Evolutionary conservation across 2,329 filamentous ascomycete genomes (phyloP).

Genomic region (Triangularia verruculosa): DNA sequence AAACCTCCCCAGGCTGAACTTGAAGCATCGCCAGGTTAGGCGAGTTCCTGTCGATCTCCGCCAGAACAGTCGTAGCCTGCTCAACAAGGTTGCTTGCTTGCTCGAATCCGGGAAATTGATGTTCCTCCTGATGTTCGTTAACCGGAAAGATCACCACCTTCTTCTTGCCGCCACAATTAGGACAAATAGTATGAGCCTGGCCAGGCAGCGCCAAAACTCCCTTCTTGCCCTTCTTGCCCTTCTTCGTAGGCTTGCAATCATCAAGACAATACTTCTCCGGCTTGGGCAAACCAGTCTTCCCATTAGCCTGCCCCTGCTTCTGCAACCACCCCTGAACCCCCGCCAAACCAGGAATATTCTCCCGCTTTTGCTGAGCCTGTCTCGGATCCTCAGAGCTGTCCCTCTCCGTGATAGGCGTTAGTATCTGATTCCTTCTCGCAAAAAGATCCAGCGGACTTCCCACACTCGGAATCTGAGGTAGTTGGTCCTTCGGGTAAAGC

Average conservation of each 20-base stretch:
- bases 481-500: conserved; percentile 11
- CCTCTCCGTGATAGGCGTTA: conserved; percentile 23
- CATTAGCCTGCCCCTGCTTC: background rate
- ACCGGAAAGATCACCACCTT: background rate
- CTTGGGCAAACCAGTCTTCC: background rate
- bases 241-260: conserved; percentile 2
- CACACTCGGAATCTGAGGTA: conserved; percentile 15
- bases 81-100: background rate
- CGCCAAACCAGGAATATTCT: conserved; percentile 13
- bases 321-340: conserved; percentile 15
- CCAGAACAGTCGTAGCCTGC: background rate
- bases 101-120: background rate
- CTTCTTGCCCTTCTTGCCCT: background rate
- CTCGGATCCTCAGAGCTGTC: conserved; percentile 16
- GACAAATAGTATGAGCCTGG: background rate
- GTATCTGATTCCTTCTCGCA: conserved; percentile 11
- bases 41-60: background rate
- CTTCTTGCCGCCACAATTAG: conserved; percentile 4
- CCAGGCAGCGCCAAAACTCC: background rate
- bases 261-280: background rate
- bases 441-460: conserved; percentile 11
- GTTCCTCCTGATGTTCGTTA: background rate
- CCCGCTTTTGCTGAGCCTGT: conserved; percentile 1
- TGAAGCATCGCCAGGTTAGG: background rate
- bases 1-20: background rate